Evolutionary conservation across 805 yeast species (phyloP), one percentile per base, ranked within the genome.

Genomic region (Barnettozyma vustinii): DNA sequence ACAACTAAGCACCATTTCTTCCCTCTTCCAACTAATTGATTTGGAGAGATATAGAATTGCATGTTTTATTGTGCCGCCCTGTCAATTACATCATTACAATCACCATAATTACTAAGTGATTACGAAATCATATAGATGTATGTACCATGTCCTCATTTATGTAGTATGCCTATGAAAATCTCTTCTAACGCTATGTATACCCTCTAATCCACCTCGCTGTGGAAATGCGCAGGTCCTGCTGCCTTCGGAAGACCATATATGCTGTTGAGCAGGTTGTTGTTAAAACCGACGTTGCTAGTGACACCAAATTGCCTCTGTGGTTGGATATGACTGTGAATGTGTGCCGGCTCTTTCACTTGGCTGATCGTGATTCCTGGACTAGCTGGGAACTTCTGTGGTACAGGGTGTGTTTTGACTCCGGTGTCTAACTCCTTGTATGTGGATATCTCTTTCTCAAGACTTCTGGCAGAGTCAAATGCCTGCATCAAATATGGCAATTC

Each of bases 401-500:
- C n/a, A 30, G 16, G 19, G 40, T 21, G 21, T 25, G 20, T 10
- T 25, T 15, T 40, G 19, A 7, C 23, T n/a, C 23, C 16, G 9
- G 23, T 36, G 40, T 37, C 40, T 9, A 35, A 8, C 9, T 32
- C 40, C 13, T 43, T 37, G 27, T 32, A 39, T 32, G 37, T 45
- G 1, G 59, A 50, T 13, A 73, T 54, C 48, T 81, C 87, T 53
- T 76, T 76, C 49, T 80, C 84, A 15, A 80, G 65, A 35, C 72
- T 76, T 53, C 73, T 79, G 3, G 84, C 85, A 51, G 80, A 78
- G 60, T 79, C 76, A 58, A 84, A 84, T 16, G 88, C 90, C 20
- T 78, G 71, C 75, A 84, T 70, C 57, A 84, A 64, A 50, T 75
- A 75, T 1, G 92, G 92, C 52, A 84, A 61, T 59, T 83, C 87